A percentile compares a stretch with the other conserved stretches of the same genome.
These are phyloP conservation scores for Podospora pseudopauciseta DNA, from an alignment of 495 filamentous ascomycete genomes.

Conservation along the genomic window DNA sequence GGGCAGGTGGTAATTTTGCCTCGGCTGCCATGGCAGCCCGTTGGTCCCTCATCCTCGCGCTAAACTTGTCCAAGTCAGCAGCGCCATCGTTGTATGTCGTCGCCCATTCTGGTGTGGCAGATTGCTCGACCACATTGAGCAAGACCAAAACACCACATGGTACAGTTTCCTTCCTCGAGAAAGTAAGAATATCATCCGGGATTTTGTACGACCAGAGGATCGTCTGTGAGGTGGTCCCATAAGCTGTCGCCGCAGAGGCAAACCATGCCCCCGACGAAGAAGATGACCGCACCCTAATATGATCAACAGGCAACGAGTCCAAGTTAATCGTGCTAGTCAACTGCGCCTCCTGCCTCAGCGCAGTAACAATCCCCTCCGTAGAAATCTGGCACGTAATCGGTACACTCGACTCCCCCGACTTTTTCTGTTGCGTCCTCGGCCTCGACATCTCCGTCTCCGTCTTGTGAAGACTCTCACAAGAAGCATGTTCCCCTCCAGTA, in stretches of 20 bases:
- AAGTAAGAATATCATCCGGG: constrained; percentile 48
- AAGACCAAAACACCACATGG: constrained; percentile 62
- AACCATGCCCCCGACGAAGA: constrained; percentile 55
- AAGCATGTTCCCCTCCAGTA: not conserved
- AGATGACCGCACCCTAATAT: constrained; percentile 33
- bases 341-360: constrained; percentile 34
- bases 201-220: constrained; percentile 61
- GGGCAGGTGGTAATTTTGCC: constrained; percentile 41
- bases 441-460: constrained; percentile 37
- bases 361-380: constrained; percentile 38
- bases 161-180: constrained; percentile 51
- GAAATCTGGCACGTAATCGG: constrained; percentile 48
- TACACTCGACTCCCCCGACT: not conserved
- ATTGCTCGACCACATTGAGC: constrained; percentile 48
- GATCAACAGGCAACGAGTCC: constrained; percentile 41
- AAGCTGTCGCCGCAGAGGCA: constrained; percentile 51
- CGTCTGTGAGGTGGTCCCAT: constrained; percentile 49
- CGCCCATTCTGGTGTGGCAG: constrained; percentile 55
- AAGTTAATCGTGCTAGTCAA: constrained; percentile 28
- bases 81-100: constrained; percentile 41
- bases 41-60: constrained; percentile 38
- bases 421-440: constrained; percentile 23
- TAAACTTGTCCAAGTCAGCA: constrained; percentile 38
- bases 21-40: constrained; percentile 44
- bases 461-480: constrained; percentile 25